Evolutionary conservation across 148 eudicot species (phyloP).

Genomic region (Arbutus unedo): DNA sequence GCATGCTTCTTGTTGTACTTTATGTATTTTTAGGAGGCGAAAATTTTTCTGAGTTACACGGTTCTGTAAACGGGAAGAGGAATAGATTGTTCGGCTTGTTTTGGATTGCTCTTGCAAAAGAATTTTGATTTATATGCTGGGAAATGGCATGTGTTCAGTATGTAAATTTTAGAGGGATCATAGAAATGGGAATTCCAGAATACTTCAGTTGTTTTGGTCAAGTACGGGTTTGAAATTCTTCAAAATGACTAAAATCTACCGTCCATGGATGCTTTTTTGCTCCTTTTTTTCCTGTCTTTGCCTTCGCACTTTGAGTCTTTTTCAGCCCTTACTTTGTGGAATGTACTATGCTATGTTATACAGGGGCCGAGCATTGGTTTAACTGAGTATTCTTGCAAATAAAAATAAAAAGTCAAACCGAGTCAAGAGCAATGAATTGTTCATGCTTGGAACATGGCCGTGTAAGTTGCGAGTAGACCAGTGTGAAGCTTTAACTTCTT

Average conservation of each 20-base stretch:
- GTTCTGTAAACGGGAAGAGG: background rate
- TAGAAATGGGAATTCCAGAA: background rate
- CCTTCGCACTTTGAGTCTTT: too few relatives aligned
- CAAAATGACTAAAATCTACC: background rate
- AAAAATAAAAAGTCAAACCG: too few relatives aligned
- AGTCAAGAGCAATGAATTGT: too few relatives aligned
- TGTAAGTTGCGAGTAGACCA: too few relatives aligned
- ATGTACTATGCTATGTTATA: too few relatives aligned
- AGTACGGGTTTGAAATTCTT: background rate
- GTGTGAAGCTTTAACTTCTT: too few relatives aligned
- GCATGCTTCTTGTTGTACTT: background rate
- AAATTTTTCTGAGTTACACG: background rate
- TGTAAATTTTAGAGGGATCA: conserved; percentile 3
- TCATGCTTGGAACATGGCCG: too few relatives aligned
- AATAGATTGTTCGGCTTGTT: background rate
- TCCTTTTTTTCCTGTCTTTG: too few relatives aligned
- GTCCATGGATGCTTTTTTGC: background rate
- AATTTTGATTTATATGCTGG: background rate
- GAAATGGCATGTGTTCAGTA: background rate
- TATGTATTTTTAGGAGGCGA: background rate
- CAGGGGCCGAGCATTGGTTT: background rate
- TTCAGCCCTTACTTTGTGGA: too few relatives aligned
- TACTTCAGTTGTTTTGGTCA: background rate
- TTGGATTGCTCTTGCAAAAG: background rate
- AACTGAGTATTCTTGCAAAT: too few relatives aligned